A percentile compares a stretch with the other conserved stretches of the same genome.
phyloP scores from a whole-genome alignment of 2,329 filamentous ascomycete species.

The Colletotrichum tropicicola region DNA sequence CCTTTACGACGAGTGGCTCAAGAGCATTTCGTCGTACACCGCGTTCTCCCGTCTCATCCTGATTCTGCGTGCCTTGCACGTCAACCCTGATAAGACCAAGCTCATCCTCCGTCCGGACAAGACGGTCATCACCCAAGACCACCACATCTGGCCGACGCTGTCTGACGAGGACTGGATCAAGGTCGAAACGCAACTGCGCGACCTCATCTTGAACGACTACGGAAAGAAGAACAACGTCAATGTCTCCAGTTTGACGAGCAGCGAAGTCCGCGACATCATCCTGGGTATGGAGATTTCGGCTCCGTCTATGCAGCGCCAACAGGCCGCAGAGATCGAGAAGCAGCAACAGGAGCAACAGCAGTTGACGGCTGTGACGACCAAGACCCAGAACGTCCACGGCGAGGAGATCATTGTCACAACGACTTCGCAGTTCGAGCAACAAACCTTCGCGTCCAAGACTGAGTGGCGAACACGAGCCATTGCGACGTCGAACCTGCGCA shows the following conservation, averaged over 20 bases:
- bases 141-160: slow-evolving; percentile 97
- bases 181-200: slow-evolving; percentile 95
- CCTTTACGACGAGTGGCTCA: slow-evolving; percentile 97
- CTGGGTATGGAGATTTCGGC: slow-evolving; percentile 99
- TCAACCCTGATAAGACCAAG: slow-evolving; percentile 99
- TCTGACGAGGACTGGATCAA: slow-evolving; percentile 99
- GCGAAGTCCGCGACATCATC: slow-evolving; percentile 98
- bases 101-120: slow-evolving; percentile 94
- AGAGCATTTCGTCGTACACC: slow-evolving; percentile 98
- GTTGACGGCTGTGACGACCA: slow-evolving; percentile 95
- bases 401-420: slow-evolving; percentile 99
- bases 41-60: slow-evolving; percentile 95
- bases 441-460: slow-evolving; percentile 97
- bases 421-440: slow-evolving; percentile 96
- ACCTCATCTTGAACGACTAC: slow-evolving; percentile 97
- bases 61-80: slow-evolving; percentile 92
- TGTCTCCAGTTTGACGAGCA: slow-evolving; percentile 93
- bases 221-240: slow-evolving; percentile 99
- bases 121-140: slow-evolving; percentile 96
- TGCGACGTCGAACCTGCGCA: slow-evolving; percentile 93
- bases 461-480: slow-evolving; percentile 98
- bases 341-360: slow-evolving; percentile 97
- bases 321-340: slow-evolving; percentile 98
- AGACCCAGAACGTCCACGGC: slow-evolving; percentile 95
- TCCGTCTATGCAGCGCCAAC: slow-evolving; percentile 96